phyloP scores from a whole-genome alignment of 208 protist species.

The Leishmania arabica region DNA sequence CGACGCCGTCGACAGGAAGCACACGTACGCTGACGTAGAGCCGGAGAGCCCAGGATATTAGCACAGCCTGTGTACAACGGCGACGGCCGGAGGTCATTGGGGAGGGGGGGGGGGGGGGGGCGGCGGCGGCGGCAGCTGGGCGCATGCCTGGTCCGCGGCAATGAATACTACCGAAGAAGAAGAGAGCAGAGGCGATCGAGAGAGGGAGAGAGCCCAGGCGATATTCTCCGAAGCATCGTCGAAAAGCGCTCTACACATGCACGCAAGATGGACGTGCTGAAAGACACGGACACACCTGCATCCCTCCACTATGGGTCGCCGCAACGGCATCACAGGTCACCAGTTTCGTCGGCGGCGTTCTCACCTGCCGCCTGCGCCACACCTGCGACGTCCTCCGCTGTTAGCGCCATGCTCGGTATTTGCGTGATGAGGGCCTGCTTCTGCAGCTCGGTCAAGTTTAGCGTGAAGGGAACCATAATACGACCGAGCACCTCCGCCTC shows the following conservation, averaged over 20 bases:
- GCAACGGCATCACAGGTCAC: conserved; percentile 6
- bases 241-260: background rate
- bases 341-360: background rate
- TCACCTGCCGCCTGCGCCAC: background rate
- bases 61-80: background rate
- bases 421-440: conserved; percentile 12
- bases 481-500: conserved; percentile 60
- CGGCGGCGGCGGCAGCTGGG: background rate
- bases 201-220: background rate
- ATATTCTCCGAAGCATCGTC: background rate
- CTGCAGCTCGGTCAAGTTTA: conserved; percentile 25
- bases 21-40: background rate
- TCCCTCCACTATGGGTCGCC: background rate
- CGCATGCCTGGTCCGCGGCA: background rate
- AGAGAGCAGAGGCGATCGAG: background rate
- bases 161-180: background rate
- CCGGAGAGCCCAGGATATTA: background rate
- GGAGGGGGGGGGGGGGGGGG: background rate
- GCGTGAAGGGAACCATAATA: conserved; percentile 61
- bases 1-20: background rate
- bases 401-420: conserved; percentile 4
- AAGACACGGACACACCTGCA: background rate
- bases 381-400: conserved; percentile 5
- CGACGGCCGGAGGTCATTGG: background rate
- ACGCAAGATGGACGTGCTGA: background rate